Conservation (phyloP, 1,284 basidiomycete species). For the Heterobasidion irregulare region DNA sequence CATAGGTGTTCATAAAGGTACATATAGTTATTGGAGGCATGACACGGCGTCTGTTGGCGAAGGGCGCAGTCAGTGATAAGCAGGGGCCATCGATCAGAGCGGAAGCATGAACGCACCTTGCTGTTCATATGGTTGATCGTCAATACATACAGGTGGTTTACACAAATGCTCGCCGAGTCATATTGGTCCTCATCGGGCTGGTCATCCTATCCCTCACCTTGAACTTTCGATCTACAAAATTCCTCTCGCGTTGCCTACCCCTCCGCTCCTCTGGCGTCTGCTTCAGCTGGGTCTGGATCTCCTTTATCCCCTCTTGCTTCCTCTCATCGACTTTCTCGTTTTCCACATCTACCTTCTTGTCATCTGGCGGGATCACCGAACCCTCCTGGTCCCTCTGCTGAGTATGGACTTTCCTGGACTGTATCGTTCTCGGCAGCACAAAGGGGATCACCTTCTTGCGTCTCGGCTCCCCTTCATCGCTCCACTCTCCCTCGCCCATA, state of each 20-base stretch:
- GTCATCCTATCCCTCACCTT: not conserved
- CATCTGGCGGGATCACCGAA: not conserved
- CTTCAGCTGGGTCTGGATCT: too few relatives aligned
- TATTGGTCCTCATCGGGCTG: not conserved
- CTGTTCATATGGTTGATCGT: too few relatives aligned
- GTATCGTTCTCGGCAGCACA: slow-evolving; percentile 2
- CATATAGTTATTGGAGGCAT: too few relatives aligned
- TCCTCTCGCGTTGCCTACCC: not conserved
- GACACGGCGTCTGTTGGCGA: too few relatives aligned
- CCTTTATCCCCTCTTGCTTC: not conserved
- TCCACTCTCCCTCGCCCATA: slow-evolving; percentile 3
- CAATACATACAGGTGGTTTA: too few relatives aligned
- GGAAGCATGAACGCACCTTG: too few relatives aligned
- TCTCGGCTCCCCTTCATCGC: slow-evolving; percentile 2
- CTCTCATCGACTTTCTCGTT: not conserved
- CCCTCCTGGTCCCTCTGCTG: too few relatives aligned
- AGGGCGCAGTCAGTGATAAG: too few relatives aligned
- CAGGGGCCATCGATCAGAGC: too few relatives aligned
- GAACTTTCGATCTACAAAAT: not conserved
- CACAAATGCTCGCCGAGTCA: not conserved
- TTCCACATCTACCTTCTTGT: not conserved
- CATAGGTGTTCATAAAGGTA: too few relatives aligned
- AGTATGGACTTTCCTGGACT: not conserved
- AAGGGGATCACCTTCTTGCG: slow-evolving; percentile 11
- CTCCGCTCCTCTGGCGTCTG: not conserved